These are phyloP conservation scores for Pyricularia sp. DNA, from an alignment of 2,329 filamentous ascomycete genomes.

Conservation along the genomic window DNA sequence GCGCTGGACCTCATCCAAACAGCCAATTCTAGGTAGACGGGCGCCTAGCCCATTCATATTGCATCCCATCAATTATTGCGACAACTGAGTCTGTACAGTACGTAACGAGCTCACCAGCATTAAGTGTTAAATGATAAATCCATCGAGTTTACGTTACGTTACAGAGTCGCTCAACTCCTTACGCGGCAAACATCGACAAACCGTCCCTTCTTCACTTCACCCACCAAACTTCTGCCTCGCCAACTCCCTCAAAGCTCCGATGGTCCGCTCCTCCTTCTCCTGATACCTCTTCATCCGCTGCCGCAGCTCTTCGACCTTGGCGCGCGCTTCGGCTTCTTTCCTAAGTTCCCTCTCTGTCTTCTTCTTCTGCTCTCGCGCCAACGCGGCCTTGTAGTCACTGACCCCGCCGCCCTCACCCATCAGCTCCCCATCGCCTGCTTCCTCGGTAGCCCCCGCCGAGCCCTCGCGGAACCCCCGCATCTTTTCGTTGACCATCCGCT, in stretches of 20 bases:
- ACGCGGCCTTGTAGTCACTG: constrained; percentile 54
- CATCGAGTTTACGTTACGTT: not conserved
- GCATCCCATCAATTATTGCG: not conserved
- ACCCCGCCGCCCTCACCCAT: constrained; percentile 62
- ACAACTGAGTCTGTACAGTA: not conserved
- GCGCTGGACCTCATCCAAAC: not conserved
- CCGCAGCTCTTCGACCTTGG: not conserved
- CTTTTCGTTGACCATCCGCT: constrained; percentile 54
- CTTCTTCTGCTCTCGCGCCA: constrained; percentile 52
- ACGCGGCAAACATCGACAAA: not conserved
- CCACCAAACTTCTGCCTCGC: constrained; percentile 3
- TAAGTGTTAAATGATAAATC: not conserved
- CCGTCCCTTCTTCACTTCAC: not conserved
- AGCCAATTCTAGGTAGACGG: not conserved
- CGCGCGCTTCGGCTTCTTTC: constrained; percentile 48
- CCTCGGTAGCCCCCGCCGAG: constrained; percentile 42
- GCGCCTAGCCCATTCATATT: not conserved
- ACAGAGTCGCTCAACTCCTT: not conserved
- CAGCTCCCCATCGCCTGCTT: constrained; percentile 60
- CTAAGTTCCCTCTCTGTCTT: constrained; percentile 77
- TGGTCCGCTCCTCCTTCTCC: constrained; percentile 1
- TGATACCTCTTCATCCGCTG: constrained; percentile 1
- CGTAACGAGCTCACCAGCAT: not conserved
- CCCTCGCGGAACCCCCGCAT: constrained; percentile 62
- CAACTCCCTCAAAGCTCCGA: constrained; percentile 3